phyloP scores from a whole-genome alignment of 176 grass and related monocot species.

The Phragmites australis region DNA sequence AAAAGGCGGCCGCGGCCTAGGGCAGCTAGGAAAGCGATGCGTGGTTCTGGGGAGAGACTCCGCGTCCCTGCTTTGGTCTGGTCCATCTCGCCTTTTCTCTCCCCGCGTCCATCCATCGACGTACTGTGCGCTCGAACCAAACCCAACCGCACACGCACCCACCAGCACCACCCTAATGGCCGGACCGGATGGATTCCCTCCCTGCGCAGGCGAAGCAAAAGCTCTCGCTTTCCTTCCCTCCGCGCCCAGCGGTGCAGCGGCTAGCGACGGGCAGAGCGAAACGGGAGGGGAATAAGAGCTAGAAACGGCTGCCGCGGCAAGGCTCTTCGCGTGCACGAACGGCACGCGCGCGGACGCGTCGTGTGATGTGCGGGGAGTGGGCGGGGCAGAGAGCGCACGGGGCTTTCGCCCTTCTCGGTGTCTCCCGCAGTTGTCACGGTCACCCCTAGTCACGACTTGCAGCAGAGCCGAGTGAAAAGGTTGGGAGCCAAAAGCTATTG shows the following conservation, averaged over 20 bases:
- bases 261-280: not conserved
- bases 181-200: not conserved
- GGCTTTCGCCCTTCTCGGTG: not conserved
- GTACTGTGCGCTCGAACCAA: slow-evolving; percentile 11
- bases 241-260: not conserved
- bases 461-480: not conserved
- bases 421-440: not conserved
- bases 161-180: not conserved
- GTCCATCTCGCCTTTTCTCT: not conserved
- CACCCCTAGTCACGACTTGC: not conserved
- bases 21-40: slow-evolving; percentile 32
- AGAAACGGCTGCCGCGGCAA: not conserved
- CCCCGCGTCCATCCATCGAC: slow-evolving; percentile 11
- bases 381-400: not conserved
- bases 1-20: slow-evolving; percentile 25
- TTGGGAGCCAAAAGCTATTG: not conserved
- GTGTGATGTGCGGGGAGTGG: not conserved
- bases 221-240: not conserved
- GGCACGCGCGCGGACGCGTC: not conserved
- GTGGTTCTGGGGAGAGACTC: not conserved
- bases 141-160: slow-evolving; percentile 34
- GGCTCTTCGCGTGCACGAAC: not conserved
- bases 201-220: not conserved
- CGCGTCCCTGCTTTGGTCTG: not conserved
- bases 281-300: not conserved